A percentile compares a stretch with the other conserved stretches of the same genome.
These are phyloP conservation scores for Hemisphaericaspora xylanilytica DNA, from an alignment of 1,139 yeast species.

Conservation along the genomic window DNA sequence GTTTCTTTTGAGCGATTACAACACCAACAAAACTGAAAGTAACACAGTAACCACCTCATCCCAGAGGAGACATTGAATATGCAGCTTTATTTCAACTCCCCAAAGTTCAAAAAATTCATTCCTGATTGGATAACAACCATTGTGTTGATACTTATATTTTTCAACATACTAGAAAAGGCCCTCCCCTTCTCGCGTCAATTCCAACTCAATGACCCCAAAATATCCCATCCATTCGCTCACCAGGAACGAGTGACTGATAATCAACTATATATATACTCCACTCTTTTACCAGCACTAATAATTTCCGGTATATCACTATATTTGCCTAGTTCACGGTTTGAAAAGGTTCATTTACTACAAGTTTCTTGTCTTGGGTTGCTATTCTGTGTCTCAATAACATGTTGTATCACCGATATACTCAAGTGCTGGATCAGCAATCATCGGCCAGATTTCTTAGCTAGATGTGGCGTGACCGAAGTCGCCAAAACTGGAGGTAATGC, in stretches of 20 bases:
- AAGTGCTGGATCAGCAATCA: slow-evolving; percentile 50
- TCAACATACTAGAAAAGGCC: slow-evolving; percentile 36
- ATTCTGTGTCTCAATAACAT: slow-evolving; percentile 20
- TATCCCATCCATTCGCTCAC: slow-evolving; percentile 47
- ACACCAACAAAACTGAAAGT: no score
- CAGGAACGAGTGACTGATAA: slow-evolving; percentile 40
- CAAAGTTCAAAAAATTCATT: slow-evolving; percentile 17
- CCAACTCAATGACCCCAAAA: slow-evolving; percentile 30
- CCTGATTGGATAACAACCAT: slow-evolving; percentile 32
- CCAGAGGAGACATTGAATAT: neutral
- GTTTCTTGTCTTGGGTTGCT: slow-evolving; percentile 25
- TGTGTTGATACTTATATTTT: slow-evolving; percentile 28
- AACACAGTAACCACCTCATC: no score
- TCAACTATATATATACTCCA: slow-evolving; percentile 25
- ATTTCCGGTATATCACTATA: slow-evolving; percentile 14
- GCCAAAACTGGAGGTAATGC: slow-evolving; percentile 10
- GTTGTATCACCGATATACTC: slow-evolving; percentile 37
- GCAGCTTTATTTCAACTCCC: slow-evolving; percentile 13
- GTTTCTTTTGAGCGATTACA: no score
- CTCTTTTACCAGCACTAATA: slow-evolving; percentile 21
- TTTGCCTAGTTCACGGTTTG: slow-evolving; percentile 1
- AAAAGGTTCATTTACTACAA: slow-evolving; percentile 19
- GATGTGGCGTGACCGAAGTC: slow-evolving; percentile 34
- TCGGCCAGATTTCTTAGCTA: slow-evolving; percentile 43
- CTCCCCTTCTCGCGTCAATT: slow-evolving; percentile 39